Conservation (phyloP, 495 filamentous ascomycete genomes). For the Penicillium canariense region DNA sequence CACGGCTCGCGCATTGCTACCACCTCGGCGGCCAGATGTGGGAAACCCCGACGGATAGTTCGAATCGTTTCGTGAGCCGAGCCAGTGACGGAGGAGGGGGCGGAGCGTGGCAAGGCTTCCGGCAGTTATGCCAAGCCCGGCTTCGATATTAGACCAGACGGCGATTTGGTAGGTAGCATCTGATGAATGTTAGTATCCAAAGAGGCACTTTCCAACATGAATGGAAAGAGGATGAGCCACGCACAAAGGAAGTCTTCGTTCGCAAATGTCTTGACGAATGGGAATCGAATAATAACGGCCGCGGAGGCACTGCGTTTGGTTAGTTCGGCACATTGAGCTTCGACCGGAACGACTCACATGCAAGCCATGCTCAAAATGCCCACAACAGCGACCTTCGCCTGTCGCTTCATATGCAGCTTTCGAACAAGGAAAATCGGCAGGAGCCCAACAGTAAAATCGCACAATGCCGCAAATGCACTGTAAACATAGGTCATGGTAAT, state of each 20-base stretch:
- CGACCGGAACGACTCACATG: constrained; percentile 30
- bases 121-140: constrained; percentile 45
- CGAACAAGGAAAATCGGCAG: constrained; percentile 38
- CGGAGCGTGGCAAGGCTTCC: constrained; percentile 48
- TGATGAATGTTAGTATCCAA: constrained; percentile 11
- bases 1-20: constrained; percentile 18
- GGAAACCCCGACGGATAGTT: constrained; percentile 28
- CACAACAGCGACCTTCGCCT: constrained; percentile 39
- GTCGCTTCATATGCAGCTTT: constrained; percentile 36
- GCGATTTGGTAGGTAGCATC: constrained; percentile 43
- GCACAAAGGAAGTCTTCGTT: constrained; percentile 43
- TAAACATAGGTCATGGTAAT: constrained; percentile 44
- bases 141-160: constrained; percentile 46
- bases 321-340: neutral
- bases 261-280: constrained; percentile 37
- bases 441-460: constrained; percentile 44
- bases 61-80: constrained; percentile 26
- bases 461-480: constrained; percentile 38
- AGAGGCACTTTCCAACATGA: neutral
- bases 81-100: constrained; percentile 40
- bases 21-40: constrained; percentile 20
- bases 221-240: neutral
- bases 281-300: constrained; percentile 41
- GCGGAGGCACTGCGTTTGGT: constrained; percentile 32
- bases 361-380: constrained; percentile 46